These are phyloP conservation scores for Xylariales sp. DNA, from an alignment of 2,329 filamentous ascomycete genomes.

Conservation along the genomic window DNA sequence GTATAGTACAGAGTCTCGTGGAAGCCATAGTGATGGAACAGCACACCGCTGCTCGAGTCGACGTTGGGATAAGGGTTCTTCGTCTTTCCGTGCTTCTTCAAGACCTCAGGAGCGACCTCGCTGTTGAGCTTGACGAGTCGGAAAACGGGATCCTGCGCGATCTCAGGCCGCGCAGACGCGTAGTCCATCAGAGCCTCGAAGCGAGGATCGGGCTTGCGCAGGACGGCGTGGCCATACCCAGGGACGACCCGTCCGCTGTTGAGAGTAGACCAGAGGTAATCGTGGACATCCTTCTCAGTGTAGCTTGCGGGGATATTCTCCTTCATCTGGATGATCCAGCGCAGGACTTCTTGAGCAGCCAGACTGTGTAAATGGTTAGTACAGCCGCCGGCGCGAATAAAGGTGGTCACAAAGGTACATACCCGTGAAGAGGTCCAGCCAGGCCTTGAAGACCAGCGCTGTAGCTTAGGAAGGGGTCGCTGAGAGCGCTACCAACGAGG, in stretches of 20 bases:
- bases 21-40: constrained; percentile 99
- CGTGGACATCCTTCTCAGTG: constrained; percentile 82
- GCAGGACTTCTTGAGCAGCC: constrained; percentile 94
- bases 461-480: constrained; percentile 95
- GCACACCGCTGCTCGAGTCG: constrained; percentile 89
- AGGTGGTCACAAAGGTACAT: constrained; percentile 42
- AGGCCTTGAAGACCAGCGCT: constrained; percentile 95
- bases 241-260: constrained; percentile 95
- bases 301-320: constrained; percentile 82
- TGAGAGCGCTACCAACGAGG: constrained; percentile 92
- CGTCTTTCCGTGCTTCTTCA: constrained; percentile 96
- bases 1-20: constrained; percentile 96
- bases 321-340: constrained; percentile 98
- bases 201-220: constrained; percentile 95
- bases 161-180: constrained; percentile 84
- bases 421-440: constrained; percentile 90
- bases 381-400: background rate
- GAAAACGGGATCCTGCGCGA: constrained; percentile 89
- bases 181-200: constrained; percentile 98
- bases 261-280: constrained; percentile 92
- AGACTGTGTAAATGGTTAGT: constrained; percentile 63
- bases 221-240: constrained; percentile 94
- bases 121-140: constrained; percentile 93
- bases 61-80: constrained; percentile 99
- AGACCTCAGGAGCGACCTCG: constrained; percentile 87